A percentile compares a stretch with the other conserved stretches of the same genome.
phyloP scores from a whole-genome alignment of 2,329 filamentous ascomycete genomes.

The Westerdykella aurantiaca region DNA sequence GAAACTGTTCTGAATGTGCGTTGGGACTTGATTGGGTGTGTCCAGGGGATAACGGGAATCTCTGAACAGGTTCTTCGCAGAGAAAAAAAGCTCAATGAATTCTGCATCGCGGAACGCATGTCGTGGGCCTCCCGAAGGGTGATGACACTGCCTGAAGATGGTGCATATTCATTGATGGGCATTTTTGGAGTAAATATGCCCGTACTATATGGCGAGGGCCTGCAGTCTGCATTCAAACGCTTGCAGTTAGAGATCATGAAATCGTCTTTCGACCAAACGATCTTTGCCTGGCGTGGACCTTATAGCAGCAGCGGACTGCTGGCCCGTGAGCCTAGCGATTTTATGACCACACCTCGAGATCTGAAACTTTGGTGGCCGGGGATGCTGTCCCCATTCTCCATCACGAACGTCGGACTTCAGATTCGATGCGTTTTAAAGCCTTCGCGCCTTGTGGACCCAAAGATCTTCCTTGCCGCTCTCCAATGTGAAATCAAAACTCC shows the following conservation, averaged over 20 bases:
- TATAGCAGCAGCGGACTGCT: slow-evolving; percentile 1
- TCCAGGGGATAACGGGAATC: not conserved
- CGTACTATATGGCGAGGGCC: slow-evolving; percentile 11
- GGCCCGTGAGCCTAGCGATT: not conserved
- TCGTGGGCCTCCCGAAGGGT: slow-evolving; percentile 12
- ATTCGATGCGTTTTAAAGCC: not conserved
- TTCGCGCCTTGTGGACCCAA: no score
- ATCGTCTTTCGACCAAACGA: slow-evolving; percentile 2
- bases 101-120: slow-evolving; percentile 7
- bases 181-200: slow-evolving; percentile 12
- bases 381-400: not conserved
- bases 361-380: not conserved
- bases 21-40: not conserved
- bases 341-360: not conserved
- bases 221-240: slow-evolving; percentile 6
- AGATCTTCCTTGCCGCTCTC: no score
- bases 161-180: slow-evolving; percentile 13
- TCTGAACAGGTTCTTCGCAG: not conserved
- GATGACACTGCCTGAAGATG: slow-evolving; percentile 11
- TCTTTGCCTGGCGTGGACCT: slow-evolving; percentile 3
- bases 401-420: slow-evolving; percentile 3
- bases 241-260: slow-evolving; percentile 9
- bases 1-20: not conserved
- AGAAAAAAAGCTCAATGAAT: not conserved
- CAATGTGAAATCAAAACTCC: no score